Evolutionary conservation across 352 stramenopile genomes (phyloP).

Genomic region (Paralagenidium karlingii): DNA sequence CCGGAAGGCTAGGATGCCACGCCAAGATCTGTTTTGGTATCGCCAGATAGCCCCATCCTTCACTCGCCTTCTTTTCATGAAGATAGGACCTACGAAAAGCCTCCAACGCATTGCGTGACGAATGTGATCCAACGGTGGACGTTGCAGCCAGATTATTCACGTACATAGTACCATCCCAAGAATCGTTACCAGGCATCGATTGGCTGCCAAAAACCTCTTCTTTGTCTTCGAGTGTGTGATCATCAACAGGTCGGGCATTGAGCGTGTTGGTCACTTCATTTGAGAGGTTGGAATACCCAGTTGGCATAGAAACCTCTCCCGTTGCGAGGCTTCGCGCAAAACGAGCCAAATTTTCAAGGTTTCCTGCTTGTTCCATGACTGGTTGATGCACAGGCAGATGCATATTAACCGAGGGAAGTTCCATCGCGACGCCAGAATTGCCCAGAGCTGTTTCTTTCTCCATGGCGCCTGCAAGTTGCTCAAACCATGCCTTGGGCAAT

Average conservation of each 20-base stretch:
- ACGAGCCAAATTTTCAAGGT: slow-evolving; percentile 52
- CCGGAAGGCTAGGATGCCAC: slow-evolving; percentile 68
- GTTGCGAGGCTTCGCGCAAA: slow-evolving; percentile 49
- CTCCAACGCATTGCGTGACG: slow-evolving; percentile 44
- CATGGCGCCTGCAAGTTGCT: slow-evolving; percentile 38
- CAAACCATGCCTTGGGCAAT: slow-evolving; percentile 66
- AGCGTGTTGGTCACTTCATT: slow-evolving; percentile 73
- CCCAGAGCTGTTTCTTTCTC: slow-evolving; percentile 20
- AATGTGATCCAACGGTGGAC: slow-evolving; percentile 50
- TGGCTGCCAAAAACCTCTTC: slow-evolving; percentile 46
- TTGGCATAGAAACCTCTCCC: slow-evolving; percentile 13
- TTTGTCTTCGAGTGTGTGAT: slow-evolving; percentile 61
- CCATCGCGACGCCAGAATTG: slow-evolving; percentile 9
- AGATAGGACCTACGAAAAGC: slow-evolving; percentile 46
- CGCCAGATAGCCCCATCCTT: slow-evolving; percentile 50
- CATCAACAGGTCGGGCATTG: slow-evolving; percentile 30
- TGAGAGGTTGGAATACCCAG: slow-evolving; percentile 31
- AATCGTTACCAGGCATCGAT: slow-evolving; percentile 50
- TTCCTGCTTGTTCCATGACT: slow-evolving; percentile 27
- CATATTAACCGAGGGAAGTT: slow-evolving; percentile 2
- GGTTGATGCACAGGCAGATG: slow-evolving; percentile 27
- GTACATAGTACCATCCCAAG: slow-evolving; percentile 21
- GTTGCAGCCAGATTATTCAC: slow-evolving; percentile 19
- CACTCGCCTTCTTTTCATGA: slow-evolving; percentile 49
- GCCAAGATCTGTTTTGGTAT: slow-evolving; percentile 67